Percentiles rank a stretch among this genome's conserved stretches.
Evolutionary conservation across 2,329 filamentous ascomycete species (phyloP).

Genomic region (Sordariomycetes sp.): DNA sequence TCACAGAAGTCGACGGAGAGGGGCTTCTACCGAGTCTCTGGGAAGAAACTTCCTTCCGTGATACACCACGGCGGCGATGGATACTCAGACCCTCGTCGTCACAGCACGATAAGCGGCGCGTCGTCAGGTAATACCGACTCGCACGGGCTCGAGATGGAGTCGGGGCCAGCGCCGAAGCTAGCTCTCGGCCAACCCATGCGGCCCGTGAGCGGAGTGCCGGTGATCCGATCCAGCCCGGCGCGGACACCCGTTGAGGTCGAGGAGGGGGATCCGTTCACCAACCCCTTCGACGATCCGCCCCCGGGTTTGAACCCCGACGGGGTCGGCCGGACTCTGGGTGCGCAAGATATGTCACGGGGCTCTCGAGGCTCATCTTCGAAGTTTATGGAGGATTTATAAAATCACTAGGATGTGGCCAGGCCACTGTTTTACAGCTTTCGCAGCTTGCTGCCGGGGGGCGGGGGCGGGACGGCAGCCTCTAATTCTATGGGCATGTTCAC

Average conservation of each 20-base stretch:
- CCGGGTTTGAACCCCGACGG: slow-evolving; percentile 18
- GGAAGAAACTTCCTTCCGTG: slow-evolving; percentile 53
- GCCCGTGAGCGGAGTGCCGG: slow-evolving; percentile 47
- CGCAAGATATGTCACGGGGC: slow-evolving; percentile 20
- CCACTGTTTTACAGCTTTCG: background rate
- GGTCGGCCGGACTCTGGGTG: slow-evolving; percentile 23
- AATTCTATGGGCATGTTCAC: background rate
- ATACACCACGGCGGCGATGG: slow-evolving; percentile 53
- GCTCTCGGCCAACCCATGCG: slow-evolving; percentile 48
- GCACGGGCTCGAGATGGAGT: slow-evolving; percentile 20
- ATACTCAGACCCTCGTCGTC: slow-evolving; percentile 38
- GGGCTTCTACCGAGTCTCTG: slow-evolving; percentile 55
- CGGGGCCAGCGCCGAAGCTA: slow-evolving; percentile 24
- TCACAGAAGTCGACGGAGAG: slow-evolving; percentile 33
- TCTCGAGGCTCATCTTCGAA: slow-evolving; percentile 18
- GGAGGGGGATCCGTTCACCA: slow-evolving; percentile 38
- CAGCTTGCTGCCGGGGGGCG: background rate
- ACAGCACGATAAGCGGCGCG: slow-evolving; percentile 27
- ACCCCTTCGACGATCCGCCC: slow-evolving; percentile 13
- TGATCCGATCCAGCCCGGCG: slow-evolving; percentile 55
- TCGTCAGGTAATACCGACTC: slow-evolving; percentile 9
- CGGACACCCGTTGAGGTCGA: slow-evolving; percentile 51
- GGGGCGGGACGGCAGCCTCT: background rate
- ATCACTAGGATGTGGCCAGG: background rate
- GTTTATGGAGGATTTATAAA: slow-evolving; percentile 29